Percentiles rank a stretch among this genome's conserved stretches.
phyloP scores from a whole-genome alignment of 2,329 filamentous ascomycete species.

The Phaeomoniella chlamydospora region DNA sequence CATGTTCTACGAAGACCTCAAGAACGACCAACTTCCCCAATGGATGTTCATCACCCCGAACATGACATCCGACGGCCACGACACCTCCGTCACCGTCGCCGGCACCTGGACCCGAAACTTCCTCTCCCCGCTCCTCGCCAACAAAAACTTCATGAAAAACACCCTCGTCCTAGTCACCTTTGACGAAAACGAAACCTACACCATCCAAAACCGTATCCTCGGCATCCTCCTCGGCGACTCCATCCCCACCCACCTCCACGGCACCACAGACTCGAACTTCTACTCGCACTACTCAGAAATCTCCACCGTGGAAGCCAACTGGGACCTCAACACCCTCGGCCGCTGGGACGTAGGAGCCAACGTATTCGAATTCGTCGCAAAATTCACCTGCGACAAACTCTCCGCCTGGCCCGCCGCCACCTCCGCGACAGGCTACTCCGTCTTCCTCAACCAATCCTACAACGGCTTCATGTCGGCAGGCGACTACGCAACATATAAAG shows the following conservation, averaged over 20 bases:
- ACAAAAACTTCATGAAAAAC: constrained; percentile 59
- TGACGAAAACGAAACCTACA: constrained; percentile 63
- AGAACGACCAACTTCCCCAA: constrained; percentile 51
- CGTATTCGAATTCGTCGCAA: constrained; percentile 47
- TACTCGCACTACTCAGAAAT: constrained; percentile 62
- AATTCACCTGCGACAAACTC: constrained; percentile 40
- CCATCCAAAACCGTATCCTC: constrained; percentile 52
- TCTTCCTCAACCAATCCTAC: constrained; percentile 41
- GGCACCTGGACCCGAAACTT: constrained; percentile 55
- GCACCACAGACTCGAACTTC: constrained; percentile 54
- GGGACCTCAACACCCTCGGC: constrained; percentile 53
- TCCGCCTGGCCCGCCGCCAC: constrained; percentile 14
- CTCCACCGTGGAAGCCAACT: constrained; percentile 54
- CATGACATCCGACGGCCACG: constrained; percentile 57
- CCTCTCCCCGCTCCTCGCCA: constrained; percentile 52
- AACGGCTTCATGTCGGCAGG: constrained; percentile 25
- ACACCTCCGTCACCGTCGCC: constrained; percentile 54
- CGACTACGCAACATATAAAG: constrained; percentile 15
- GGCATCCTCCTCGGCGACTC: constrained; percentile 60
- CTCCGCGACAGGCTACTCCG: constrained; percentile 21
- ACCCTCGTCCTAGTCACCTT: constrained; percentile 66
- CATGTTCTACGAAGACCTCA: constrained; percentile 53
- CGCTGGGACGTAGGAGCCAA: constrained; percentile 62
- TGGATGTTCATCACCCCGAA: constrained; percentile 41
- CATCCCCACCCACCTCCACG: constrained; percentile 48